A percentile compares a stretch with the other conserved stretches of the same genome.
phyloP scores from a whole-genome alignment of 345 rosid genomes.

The Triadica sebifera region DNA sequence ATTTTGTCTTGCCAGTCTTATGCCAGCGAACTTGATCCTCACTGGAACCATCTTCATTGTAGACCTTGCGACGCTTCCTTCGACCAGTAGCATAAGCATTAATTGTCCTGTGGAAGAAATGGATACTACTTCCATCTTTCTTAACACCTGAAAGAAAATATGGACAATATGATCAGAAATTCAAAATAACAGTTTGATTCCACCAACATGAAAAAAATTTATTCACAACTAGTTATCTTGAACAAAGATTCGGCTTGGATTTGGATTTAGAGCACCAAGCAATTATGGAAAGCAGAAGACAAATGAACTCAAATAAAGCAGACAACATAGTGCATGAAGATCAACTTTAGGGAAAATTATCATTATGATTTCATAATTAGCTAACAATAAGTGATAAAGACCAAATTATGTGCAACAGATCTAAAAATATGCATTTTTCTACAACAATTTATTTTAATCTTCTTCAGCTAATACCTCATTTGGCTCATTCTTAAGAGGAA shows the following conservation, averaged over 20 bases:
- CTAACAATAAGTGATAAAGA: neutral
- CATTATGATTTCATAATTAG: constrained; percentile 1
- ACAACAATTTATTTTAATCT: no score
- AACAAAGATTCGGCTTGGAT: neutral
- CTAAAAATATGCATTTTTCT: neutral
- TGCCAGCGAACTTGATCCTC: constrained; percentile 90
- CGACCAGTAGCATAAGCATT: constrained; percentile 93
- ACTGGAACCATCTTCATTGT: constrained; percentile 31
- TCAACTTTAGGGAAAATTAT: neutral
- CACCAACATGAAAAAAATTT: neutral
- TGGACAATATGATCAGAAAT: neutral
- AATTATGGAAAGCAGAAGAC: neutral
- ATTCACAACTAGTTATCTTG: neutral
- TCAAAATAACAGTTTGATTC: neutral
- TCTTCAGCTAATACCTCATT: no score
- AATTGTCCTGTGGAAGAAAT: constrained; percentile 70
- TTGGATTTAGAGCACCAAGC: neutral
- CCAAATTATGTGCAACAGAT: neutral
- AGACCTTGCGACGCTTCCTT: constrained; percentile 86
- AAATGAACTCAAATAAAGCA: neutral
- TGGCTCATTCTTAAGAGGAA: no score
- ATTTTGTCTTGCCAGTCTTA: constrained; percentile 87
- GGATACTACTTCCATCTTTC: constrained; percentile 76
- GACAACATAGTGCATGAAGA: neutral
- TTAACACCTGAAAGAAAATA: constrained; percentile 59